Percentiles rank a stretch among this genome's conserved stretches.
Evolutionary conservation across 169 alveolate genomes (phyloP).

Genomic region (Hepatocystis sp.): DNA sequence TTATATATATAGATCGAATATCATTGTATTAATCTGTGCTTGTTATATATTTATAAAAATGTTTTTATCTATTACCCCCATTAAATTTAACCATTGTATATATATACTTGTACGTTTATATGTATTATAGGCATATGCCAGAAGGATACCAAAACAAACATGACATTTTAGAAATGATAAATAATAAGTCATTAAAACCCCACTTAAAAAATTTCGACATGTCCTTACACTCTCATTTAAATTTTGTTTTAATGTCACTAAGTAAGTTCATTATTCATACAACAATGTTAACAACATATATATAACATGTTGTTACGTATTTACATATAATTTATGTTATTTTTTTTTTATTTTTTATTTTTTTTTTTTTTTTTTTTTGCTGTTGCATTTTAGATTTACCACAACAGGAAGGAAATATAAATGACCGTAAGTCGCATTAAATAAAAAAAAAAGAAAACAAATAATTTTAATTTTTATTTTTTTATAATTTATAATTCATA

Average conservation of each 20-base stretch:
- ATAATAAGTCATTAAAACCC: conserved; percentile 38
- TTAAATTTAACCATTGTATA: too few species aligned
- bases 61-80: too few species aligned
- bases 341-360: too few species aligned
- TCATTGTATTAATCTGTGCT: too few species aligned
- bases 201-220: conserved; percentile 42
- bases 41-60: too few species aligned
- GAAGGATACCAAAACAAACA: conserved; percentile 50
- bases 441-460: conserved; percentile 2
- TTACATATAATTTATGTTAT: too few species aligned
- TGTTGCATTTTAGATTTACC: conserved; percentile 21
- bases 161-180: conserved; percentile 49
- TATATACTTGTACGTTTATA: too few species aligned
- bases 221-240: conserved; percentile 47
- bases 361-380: background rate
- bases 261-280: conserved; percentile 36
- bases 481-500: too few species aligned
- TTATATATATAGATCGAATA: too few species aligned
- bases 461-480: background rate
- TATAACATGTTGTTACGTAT: background rate
- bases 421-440: conserved; percentile 8
- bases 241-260: conserved; percentile 49
- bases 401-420: conserved; percentile 12
- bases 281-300: background rate
- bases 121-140: conserved; percentile 62